A percentile compares a stretch with the other conserved stretches of the same genome.
Conservation (phyloP, 352 stramenopile species). For the Pythium scleroteichum region DNA sequence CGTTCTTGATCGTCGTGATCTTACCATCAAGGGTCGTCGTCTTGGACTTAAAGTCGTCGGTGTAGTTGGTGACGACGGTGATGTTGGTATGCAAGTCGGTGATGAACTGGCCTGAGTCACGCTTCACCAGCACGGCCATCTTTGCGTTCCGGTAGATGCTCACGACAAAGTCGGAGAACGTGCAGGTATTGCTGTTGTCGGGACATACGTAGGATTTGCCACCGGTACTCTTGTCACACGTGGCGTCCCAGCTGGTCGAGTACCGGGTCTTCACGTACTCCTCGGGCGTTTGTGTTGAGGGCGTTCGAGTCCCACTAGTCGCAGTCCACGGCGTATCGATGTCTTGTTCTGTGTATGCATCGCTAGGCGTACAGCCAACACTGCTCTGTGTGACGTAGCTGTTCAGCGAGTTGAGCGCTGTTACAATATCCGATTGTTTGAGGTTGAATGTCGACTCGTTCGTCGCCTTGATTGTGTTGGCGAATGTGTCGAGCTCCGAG, state of each 20-base stretch:
- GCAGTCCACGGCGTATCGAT: slow-evolving; percentile 41
- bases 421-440: slow-evolving; percentile 15
- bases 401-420: slow-evolving; percentile 28
- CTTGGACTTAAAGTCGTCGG: slow-evolving; percentile 45
- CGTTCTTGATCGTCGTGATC: slow-evolving; percentile 44
- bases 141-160: slow-evolving; percentile 22
- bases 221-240: not conserved
- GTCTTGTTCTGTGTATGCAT: slow-evolving; percentile 35
- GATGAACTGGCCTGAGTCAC: slow-evolving; percentile 34
- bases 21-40: slow-evolving; percentile 35
- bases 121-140: slow-evolving; percentile 23
- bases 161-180: slow-evolving; percentile 18
- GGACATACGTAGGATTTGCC: not conserved
- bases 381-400: slow-evolving; percentile 24
- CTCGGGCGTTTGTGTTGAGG: not conserved
- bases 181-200: slow-evolving; percentile 2
- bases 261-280: slow-evolving; percentile 32
- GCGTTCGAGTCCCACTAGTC: not conserved
- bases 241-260: not conserved
- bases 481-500: slow-evolving; percentile 39
- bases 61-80: slow-evolving; percentile 30
- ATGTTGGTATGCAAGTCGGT: slow-evolving; percentile 34
- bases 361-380: slow-evolving; percentile 5
- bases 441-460: slow-evolving; percentile 33
- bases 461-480: slow-evolving; percentile 24